A percentile compares a stretch with the other conserved stretches of the same genome.
These are phyloP conservation scores for Raddia distichophylla DNA, from an alignment of 176 grass and related monocot genomes.

Conservation along the genomic window DNA sequence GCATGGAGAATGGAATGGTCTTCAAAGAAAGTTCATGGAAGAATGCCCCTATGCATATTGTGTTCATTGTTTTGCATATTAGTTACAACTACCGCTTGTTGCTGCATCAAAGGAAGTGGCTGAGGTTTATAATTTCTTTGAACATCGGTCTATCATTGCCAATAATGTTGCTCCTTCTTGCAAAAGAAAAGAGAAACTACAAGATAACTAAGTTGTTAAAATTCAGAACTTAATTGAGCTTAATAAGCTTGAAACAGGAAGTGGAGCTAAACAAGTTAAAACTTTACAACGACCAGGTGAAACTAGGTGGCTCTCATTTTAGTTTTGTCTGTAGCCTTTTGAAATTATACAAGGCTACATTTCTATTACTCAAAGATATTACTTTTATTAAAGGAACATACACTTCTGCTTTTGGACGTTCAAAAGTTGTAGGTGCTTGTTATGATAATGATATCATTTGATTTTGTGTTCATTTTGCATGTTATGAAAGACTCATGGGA, in stretches of 20 bases:
- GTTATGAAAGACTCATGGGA: slow-evolving; percentile 4
- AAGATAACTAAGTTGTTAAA: too few relatives aligned
- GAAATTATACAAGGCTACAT: not conserved
- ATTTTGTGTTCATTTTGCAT: not conserved
- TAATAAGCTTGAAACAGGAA: not conserved
- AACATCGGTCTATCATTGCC: not conserved
- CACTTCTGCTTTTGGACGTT: not conserved
- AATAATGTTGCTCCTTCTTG: not conserved
- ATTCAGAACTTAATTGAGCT: too few relatives aligned
- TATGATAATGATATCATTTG: not conserved
- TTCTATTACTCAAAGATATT: not conserved
- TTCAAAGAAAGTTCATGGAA: too few relatives aligned
- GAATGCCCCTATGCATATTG: too few relatives aligned
- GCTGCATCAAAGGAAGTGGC: not conserved
- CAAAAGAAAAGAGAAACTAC: not conserved
- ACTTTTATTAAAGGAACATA: not conserved
- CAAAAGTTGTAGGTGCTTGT: not conserved
- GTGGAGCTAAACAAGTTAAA: not conserved
- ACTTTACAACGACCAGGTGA: too few relatives aligned
- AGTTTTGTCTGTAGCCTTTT: not conserved
- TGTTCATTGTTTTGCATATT: too few relatives aligned
- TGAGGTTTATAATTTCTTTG: slow-evolving; percentile 8
- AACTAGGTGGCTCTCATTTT: not conserved
- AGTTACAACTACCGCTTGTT: not conserved
- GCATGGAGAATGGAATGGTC: not conserved